Evolutionary conservation across 495 filamentous ascomycete genomes (phyloP), one percentile per base, ranked within the genome.

Genomic region (Articulospora tetracladia): DNA sequence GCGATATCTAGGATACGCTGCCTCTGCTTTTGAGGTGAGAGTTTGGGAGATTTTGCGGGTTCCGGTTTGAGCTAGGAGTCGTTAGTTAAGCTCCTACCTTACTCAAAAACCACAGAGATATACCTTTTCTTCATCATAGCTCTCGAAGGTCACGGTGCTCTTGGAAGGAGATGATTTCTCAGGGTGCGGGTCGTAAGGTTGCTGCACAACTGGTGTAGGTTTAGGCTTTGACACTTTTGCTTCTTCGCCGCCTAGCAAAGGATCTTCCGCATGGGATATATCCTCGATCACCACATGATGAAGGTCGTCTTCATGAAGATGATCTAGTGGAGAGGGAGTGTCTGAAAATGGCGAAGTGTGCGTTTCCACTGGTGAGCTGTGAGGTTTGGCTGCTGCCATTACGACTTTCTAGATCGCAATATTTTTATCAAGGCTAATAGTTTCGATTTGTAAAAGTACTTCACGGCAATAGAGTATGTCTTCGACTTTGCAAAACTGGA

Each of bases 1-100:
- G 55, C 24, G 19, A 57, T 46, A 41, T 57, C 55, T 17, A 57
- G 55, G 44, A 48, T 48, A 12, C 55, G 41, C 22, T 57, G 25
- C 13, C 2, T 46, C 15, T 32, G 54, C 24, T 57, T 27, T 10
- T 17, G 34, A 13, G 13, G 20, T 27, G 12, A 24, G 8, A 50
- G 20, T 24, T 24, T 50, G 47, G 11, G 20, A 13, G 20, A 22
- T 32, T 4, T 6, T 12, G 11, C n/a, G 22, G 47, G 20, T 50
- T 50, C 25, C 11, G 47, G 0, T 57, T 20, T 49, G 54, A 23
- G 41, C 39, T 30, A 24, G 36, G 36, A 15, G 20, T 25, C 11
- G 3, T 22, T 6, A 13, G 4, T 26, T n/a, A 46, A 13, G 32
- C 41, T 15, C 20, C 12, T 17, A 4, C 22, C 8, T 20, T 1